A percentile compares a stretch with the other conserved stretches of the same genome.
Conservation (phyloP, 140 eudicot genomes). For the Cichorium intybus region DNA sequence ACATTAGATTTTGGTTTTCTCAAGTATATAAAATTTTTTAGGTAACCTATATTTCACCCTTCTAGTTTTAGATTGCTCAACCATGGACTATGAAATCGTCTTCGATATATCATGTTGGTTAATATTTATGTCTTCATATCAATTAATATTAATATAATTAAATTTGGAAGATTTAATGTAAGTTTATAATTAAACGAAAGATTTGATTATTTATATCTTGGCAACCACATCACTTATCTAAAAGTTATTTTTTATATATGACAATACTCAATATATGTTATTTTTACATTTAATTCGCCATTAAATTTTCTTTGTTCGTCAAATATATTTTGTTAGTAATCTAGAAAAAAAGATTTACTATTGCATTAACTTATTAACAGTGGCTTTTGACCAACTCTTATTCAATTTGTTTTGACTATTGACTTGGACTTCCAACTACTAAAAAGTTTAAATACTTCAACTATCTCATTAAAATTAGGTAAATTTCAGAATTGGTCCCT, state of each 20-base stretch:
- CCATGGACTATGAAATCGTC: constrained; percentile 1
- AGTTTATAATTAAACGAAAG: not conserved
- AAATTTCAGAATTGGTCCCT: no score
- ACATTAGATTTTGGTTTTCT: not conserved
- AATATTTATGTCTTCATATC: not conserved
- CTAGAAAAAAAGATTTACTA: not conserved
- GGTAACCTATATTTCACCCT: constrained; percentile 38
- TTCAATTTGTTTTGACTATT: not conserved
- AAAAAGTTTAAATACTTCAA: not conserved
- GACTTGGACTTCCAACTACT: not conserved
- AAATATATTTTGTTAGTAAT: not conserved
- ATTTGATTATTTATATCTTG: not conserved
- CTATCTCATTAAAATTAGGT: not conserved
- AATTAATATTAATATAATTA: not conserved
- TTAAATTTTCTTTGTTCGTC: not conserved
- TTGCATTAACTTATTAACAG: not conserved
- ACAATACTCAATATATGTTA: not conserved
- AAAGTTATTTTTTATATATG: not conserved
- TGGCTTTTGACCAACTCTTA: not conserved
- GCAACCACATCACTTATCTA: not conserved
- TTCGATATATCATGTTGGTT: not conserved
- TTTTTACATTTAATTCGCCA: not conserved
- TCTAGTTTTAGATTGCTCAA: constrained; percentile 13
- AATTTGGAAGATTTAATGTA: not conserved
- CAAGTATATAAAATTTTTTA: not conserved